Evolutionary conservation across 805 yeast species (phyloP), one percentile per base, ranked within the genome.

Genomic region (Candida xiaguanensis): DNA sequence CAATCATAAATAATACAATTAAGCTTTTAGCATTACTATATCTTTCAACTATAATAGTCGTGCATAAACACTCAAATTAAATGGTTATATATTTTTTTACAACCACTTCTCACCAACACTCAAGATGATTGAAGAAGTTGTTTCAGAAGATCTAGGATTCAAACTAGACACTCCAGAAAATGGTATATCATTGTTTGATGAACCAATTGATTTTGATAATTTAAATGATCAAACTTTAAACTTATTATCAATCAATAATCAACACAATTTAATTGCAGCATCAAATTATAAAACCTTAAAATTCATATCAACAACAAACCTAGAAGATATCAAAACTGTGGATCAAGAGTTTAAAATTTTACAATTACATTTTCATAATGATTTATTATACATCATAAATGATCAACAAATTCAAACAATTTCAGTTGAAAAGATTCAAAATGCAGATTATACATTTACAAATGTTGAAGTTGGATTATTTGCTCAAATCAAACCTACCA

Each of bases 81-180:
- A n/a, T n/a, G n/a, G n/a, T n/a, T n/a, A n/a, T n/a, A n/a, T n/a
- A n/a, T n/a, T n/a, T n/a, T n/a, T n/a, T n/a, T n/a, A n/a, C n/a
- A n/a, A n/a, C n/a, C n/a, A n/a, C n/a, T n/a, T n/a, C n/a, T n/a
- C n/a, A n/a, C n/a, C n/a, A n/a, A n/a, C n/a, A n/a, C n/a, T n/a
- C n/a, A n/a, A n/a, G n/a, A 35, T 35, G 38, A 40, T 40, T 28
- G 41, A 41, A 8, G 44, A 41, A 22, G n/a, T 38, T 12, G 15
- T 41, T 5, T 61, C 71, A 2, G 70, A 68, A 45, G 63, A 61
- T 41, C 53, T 65, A 27, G 72, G 71, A 15, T 67, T 67, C 53
- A 56, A 58, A 31, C 46, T 63, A 19, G 52, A 53, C 19, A 45
- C 59, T 5, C 43, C 46, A 2, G 53, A 53, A 9, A 49, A 47